Conservation (phyloP, 2,329 filamentous ascomycete genomes). For the Trichoderma atroviride region DNA sequence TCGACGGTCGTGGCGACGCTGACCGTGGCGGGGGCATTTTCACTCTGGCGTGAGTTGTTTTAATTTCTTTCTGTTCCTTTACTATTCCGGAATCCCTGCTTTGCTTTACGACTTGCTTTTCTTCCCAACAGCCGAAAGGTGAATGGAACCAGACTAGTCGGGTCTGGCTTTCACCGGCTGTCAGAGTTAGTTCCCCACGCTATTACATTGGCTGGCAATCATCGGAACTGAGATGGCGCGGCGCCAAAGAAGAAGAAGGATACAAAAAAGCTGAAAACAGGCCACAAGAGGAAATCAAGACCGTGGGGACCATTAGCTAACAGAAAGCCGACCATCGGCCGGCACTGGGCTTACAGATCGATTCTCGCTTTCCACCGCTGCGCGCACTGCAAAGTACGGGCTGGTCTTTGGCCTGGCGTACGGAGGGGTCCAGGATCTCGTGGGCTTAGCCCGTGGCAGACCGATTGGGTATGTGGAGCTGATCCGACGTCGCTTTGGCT, state of each 20-base stretch:
- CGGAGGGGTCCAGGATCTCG: conserved; percentile 76
- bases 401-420: conserved; percentile 78
- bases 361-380: conserved; percentile 75
- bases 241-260: not conserved
- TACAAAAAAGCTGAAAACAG: not conserved
- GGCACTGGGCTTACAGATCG: conserved; percentile 58
- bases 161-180: conserved; percentile 20
- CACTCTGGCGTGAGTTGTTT: conserved; percentile 70
- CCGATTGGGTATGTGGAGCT: conserved; percentile 75
- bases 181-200: conserved; percentile 9
- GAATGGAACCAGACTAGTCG: conserved; percentile 5
- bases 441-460: conserved; percentile 70
- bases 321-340: conserved; percentile 35
- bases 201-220: conserved; percentile 9
- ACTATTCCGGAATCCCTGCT: not conserved
- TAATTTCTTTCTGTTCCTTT: not conserved
- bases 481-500: conserved; percentile 50
- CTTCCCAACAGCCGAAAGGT: conserved; percentile 15
- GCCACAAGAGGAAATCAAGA: not conserved
- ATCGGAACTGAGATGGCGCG: conserved; percentile 11
- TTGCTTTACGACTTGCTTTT: not conserved
- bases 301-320: conserved; percentile 24
- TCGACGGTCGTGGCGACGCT: conserved; percentile 83
- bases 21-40: conserved; percentile 84
- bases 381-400: conserved; percentile 77